These are phyloP conservation scores for Syzygium aqueum DNA, from an alignment of 345 rosid species.

Conservation along the genomic window DNA sequence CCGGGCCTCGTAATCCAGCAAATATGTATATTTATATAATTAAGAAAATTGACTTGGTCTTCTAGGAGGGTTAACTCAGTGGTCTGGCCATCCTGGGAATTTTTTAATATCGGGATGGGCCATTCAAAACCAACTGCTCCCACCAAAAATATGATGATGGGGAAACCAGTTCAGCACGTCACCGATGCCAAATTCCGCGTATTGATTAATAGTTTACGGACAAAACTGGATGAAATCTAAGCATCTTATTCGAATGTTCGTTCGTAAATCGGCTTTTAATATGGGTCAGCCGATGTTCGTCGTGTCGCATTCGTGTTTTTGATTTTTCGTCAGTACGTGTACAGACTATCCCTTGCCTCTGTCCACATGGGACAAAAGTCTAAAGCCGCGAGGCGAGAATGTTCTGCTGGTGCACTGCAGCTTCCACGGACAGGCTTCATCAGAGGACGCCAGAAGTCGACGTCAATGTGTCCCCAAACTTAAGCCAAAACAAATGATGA, in stretches of 20 bases:
- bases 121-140: background rate
- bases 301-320: background rate
- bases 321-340: background rate
- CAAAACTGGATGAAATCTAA: background rate
- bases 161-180: background rate
- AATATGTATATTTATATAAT: background rate
- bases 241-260: background rate
- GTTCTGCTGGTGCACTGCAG: background rate
- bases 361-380: background rate
- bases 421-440: background rate
- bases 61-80: background rate
- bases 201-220: background rate
- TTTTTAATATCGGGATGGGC: background rate
- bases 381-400: background rate
- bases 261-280: background rate
- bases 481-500: background rate
- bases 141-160: background rate
- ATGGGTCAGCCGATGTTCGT: background rate
- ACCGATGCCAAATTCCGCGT: background rate
- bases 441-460: background rate
- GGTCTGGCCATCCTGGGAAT: background rate
- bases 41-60: background rate
- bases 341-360: background rate
- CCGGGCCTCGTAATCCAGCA: background rate
- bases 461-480: background rate